Conservation (phyloP, 129 eudicot species). For the Arctium lappa region DNA sequence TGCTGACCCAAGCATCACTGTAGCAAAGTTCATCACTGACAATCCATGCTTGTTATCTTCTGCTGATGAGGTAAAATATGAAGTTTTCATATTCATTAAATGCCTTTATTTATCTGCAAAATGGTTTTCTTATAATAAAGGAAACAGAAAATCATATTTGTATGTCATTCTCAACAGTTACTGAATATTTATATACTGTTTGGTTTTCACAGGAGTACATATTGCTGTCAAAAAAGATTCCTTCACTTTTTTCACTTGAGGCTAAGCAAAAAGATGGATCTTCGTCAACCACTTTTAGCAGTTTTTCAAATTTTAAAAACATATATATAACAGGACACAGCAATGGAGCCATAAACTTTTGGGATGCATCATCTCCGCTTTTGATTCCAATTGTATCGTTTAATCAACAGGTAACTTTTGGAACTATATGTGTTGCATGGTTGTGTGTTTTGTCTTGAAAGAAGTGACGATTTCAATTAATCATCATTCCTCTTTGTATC, state of each 20-base stretch:
- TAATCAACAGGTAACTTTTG: slow-evolving; percentile 64
- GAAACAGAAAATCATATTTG: neutral
- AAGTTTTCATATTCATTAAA: neutral
- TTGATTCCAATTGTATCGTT: slow-evolving; percentile 64
- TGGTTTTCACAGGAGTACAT: slow-evolving; percentile 48
- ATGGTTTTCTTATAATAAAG: neutral
- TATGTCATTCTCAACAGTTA: neutral
- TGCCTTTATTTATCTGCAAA: neutral
- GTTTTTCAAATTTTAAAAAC: slow-evolving; percentile 72
- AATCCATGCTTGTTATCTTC: slow-evolving; percentile 50
- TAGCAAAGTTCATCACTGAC: slow-evolving; percentile 61
- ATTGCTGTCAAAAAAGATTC: slow-evolving; percentile 37
- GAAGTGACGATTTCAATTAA: neutral
- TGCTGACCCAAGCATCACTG: slow-evolving; percentile 62
- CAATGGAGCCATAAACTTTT: slow-evolving; percentile 77
- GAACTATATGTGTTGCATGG: neutral
- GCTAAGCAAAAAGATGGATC: slow-evolving; percentile 55
- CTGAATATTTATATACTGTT: neutral
- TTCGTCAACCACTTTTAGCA: slow-evolving; percentile 37
- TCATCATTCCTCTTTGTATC: neutral
- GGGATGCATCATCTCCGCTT: slow-evolving; percentile 87
- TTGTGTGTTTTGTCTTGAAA: neutral
- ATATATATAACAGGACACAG: slow-evolving; percentile 84
- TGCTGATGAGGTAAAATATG: slow-evolving; percentile 54
- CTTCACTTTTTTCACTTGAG: slow-evolving; percentile 61